Conservation (phyloP, 2,329 filamentous ascomycete species). For the Orbilia ellipsospora region DNA sequence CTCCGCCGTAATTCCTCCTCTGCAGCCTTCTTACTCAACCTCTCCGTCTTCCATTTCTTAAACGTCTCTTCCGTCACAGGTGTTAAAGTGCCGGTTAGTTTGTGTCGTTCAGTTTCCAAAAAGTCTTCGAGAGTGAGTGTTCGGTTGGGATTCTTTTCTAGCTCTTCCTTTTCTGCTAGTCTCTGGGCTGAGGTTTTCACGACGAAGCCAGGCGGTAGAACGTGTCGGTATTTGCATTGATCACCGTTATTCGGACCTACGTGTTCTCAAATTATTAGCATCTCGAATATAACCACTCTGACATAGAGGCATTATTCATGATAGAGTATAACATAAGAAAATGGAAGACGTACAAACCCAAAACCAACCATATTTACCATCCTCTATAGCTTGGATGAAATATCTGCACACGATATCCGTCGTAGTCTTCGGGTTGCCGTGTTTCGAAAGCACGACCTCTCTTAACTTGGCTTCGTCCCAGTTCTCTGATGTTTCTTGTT, state of each 20-base stretch:
- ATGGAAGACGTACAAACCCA: constrained; percentile 75
- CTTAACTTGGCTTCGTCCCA: constrained; percentile 98
- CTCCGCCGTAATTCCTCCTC: constrained; percentile 89
- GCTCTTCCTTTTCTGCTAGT: constrained; percentile 90
- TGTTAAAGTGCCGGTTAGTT: constrained; percentile 88
- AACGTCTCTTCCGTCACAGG: constrained; percentile 94
- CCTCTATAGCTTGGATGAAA: constrained; percentile 97
- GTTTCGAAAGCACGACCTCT: constrained; percentile 91
- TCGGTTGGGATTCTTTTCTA: constrained; percentile 95
- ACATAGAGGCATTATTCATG: background rate
- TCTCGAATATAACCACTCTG: background rate
- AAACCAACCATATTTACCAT: constrained; percentile 99
- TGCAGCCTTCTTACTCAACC: constrained; percentile 92
- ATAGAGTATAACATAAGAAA: background rate
- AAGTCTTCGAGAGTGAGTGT: constrained; percentile 97
- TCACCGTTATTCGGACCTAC: constrained; percentile 83
- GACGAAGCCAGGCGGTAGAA: constrained; percentile 93
- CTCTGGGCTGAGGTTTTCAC: constrained; percentile 98
- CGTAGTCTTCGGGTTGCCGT: constrained; percentile 92
- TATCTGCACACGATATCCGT: constrained; percentile 99
- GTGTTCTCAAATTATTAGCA: background rate
- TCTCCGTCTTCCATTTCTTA: constrained; percentile 96
- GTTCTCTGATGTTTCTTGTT: constrained; percentile 90
- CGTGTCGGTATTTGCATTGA: constrained; percentile 98
- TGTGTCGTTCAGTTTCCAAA: constrained; percentile 93